phyloP scores from a whole-genome alignment of 495 filamentous ascomycete species.

The Neurospora terricola region DNA sequence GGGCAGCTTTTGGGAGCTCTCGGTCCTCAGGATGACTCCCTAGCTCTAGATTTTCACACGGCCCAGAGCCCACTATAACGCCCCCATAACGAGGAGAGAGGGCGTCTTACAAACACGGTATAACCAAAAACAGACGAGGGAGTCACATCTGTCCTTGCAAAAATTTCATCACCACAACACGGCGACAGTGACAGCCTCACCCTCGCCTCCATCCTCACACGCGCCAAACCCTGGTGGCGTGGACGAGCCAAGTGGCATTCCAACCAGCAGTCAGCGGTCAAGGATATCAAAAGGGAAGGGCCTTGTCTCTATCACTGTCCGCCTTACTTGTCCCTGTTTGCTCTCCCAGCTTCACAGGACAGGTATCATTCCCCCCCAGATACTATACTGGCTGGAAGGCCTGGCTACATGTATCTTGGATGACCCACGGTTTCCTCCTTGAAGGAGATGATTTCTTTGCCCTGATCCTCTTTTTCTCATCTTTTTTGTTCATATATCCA shows the following conservation, averaged over 20 bases:
- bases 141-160: constrained; percentile 6
- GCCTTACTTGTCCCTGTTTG: constrained; percentile 3
- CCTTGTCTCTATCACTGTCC: constrained; percentile 2
- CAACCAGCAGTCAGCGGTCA: background rate
- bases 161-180: constrained; percentile 8
- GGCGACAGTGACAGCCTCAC: background rate
- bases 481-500: constrained; percentile 4
- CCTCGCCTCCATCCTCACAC: constrained; percentile 7
- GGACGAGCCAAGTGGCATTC: constrained; percentile 6
- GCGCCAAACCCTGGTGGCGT: constrained; percentile 14
- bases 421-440: background rate
- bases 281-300: background rate
- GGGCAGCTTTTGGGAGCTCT: background rate
- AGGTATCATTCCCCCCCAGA: constrained; percentile 6
- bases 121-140: constrained; percentile 18
- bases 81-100: constrained; percentile 16
- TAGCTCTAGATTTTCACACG: constrained; percentile 15
- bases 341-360: constrained; percentile 4
- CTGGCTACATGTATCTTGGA: constrained; percentile 3
- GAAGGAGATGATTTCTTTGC: constrained; percentile 1
- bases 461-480: background rate
- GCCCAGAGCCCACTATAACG: constrained; percentile 13
- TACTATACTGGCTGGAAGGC: background rate
- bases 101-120: constrained; percentile 12
- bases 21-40: background rate